Evolutionary conservation across 2,329 filamentous ascomycete species (phyloP), one percentile per base, ranked within the genome.

Genomic region (Ploettnerulaceae sp.): DNA sequence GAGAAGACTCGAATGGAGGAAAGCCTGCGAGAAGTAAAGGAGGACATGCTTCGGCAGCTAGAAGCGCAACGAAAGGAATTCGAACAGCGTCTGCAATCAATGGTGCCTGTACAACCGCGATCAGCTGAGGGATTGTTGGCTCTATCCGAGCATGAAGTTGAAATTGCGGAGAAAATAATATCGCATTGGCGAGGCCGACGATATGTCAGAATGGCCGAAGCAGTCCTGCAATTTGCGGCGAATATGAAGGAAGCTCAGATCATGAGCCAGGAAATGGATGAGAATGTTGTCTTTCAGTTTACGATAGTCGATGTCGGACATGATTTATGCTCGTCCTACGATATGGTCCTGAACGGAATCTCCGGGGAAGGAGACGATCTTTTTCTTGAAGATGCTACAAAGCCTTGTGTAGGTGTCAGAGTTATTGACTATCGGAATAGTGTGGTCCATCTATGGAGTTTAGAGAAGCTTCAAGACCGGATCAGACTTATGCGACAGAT

Each of bases 201-300:
- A 60, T 96, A 91, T 59, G 89, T 98, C 48, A 83, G 84, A 45
- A 95, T 98, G 87, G 90, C 91, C 3, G 93, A 97, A 66, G 81
- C 84, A 2, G 83, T 97, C 21, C 72, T 98, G 35, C 89, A 95
- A 62, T 84, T 95, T 64, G 91, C 91, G 2, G 82, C 87, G 6
- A 79, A 83, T 21, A 68, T 98, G 48, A 98, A 98, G 65, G 93
- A 98, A 67, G 93, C 93, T 1, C 93, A 98, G 63, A 84, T 98
- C 51, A 93, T 98, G 88, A 95, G 90, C 69, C 91, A 95, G 58
- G 88, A 95, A 60, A 86, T 98, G 71, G 87, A 93, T 57, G 93
- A 96, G 65, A 82, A 82, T 55, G 86, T 96, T 7, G 84, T 91
- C 15, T 97, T 98, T 64, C 93, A 98, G 65, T 98, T 97, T 64